Conservation (phyloP, 257 asterid genomes). For the Buddleja alternifolia region DNA sequence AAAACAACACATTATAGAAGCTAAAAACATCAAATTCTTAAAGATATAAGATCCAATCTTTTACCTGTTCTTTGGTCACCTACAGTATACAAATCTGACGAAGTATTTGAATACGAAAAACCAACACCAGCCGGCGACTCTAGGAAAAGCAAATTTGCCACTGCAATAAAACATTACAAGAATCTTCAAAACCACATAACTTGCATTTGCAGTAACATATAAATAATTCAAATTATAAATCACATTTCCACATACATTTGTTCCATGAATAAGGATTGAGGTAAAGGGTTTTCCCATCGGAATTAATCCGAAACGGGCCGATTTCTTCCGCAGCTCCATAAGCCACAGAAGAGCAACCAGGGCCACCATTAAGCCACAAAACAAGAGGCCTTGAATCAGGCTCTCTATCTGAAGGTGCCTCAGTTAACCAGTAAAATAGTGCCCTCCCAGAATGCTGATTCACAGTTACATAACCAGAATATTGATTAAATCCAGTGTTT, state of each 20-base stretch:
- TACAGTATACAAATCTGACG: constrained; percentile 76
- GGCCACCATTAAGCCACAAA: constrained; percentile 99
- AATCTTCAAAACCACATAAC: constrained; percentile 20
- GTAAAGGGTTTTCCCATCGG: constrained; percentile 85
- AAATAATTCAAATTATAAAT: background rate
- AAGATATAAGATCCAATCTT: constrained; percentile 23
- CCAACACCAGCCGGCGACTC: constrained; percentile 99
- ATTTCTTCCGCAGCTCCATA: constrained; percentile 95
- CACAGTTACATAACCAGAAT: constrained; percentile 85
- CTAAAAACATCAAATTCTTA: background rate
- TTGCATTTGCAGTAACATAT: constrained; percentile 7
- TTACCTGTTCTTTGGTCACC: constrained; percentile 94
- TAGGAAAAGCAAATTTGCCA: constrained; percentile 92
- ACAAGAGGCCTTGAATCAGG: constrained; percentile 85
- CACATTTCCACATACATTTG: constrained; percentile 61
- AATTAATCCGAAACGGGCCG: constrained; percentile 87
- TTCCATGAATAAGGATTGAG: constrained; percentile 90
- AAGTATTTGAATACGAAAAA: constrained; percentile 84
- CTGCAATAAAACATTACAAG: constrained; percentile 47
- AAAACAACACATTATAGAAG: background rate
- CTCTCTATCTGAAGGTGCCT: constrained; percentile 56
- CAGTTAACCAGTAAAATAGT: constrained; percentile 90
- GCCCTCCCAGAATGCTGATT: constrained; percentile 80
- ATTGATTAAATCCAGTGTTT: constrained; percentile 67
- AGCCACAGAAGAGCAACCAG: constrained; percentile 98